Conservation (phyloP, 768 basidiomycete species). For the Tremella fuciformis region DNA sequence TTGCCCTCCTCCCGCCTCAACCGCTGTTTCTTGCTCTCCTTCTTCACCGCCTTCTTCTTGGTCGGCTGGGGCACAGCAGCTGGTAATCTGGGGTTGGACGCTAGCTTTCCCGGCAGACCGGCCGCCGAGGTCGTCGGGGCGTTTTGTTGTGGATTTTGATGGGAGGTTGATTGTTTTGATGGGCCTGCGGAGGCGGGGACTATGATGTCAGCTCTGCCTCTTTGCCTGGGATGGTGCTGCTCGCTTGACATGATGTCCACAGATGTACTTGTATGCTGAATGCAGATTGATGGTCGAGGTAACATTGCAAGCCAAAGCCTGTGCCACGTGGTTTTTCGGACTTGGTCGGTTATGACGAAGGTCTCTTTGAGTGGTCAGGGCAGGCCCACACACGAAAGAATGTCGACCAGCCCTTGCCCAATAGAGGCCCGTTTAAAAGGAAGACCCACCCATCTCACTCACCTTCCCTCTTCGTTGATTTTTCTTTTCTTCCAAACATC, state of each 20-base stretch:
- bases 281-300: no score
- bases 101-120: constrained; percentile 3
- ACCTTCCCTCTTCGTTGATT: background rate
- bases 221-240: no score
- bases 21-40: constrained; percentile 6
- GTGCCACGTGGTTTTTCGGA: no score
- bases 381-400: no score
- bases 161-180: no score
- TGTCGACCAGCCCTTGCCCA: background rate
- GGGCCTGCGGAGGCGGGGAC: no score
- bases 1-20: background rate
- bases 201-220: no score
- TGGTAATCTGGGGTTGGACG: constrained; percentile 1
- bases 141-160: background rate
- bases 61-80: background rate
- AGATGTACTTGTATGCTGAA: background rate
- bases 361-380: no score
- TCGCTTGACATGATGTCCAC: no score
- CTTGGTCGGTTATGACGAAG: no score
- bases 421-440: background rate
- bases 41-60: constrained; percentile 1
- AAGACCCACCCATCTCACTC: background rate
- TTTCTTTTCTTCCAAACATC: background rate
- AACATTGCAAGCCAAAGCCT: no score
- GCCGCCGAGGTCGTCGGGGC: background rate